A percentile compares a stretch with the other conserved stretches of the same genome.
These are phyloP conservation scores for Carnegiea gigantea DNA, from an alignment of 179 eudicot species.

Conservation along the genomic window DNA sequence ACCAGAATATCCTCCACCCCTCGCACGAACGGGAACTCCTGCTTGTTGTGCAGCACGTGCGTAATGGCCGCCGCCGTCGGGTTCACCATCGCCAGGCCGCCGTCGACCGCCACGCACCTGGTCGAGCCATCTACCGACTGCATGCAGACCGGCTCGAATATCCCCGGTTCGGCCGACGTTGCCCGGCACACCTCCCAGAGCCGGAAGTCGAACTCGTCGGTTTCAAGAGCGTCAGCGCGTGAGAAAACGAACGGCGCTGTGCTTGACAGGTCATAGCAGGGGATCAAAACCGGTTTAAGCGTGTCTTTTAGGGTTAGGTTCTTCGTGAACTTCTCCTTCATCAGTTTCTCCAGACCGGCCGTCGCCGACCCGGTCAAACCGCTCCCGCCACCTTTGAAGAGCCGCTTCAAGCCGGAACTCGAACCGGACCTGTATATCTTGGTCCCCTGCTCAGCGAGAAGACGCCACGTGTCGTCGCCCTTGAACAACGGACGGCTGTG, in stretches of 20 bases:
- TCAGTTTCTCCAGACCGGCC: constrained; percentile 47
- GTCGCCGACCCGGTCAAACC: constrained; percentile 26
- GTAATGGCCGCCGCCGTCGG: constrained; percentile 94
- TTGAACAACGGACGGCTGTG: constrained; percentile 53
- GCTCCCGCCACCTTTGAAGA: constrained; percentile 32
- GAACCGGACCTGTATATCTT: constrained; percentile 39
- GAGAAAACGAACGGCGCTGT: constrained; percentile 82
- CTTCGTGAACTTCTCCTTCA: constrained; percentile 56
- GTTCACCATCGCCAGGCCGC: constrained; percentile 75
- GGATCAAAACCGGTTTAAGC: constrained; percentile 75
- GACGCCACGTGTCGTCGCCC: constrained; percentile 88
- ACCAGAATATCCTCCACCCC: constrained; percentile 92
- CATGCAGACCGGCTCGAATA: constrained; percentile 62
- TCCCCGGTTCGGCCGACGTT: constrained; percentile 72
- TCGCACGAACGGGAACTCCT: constrained; percentile 88
- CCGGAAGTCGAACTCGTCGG: constrained; percentile 68
- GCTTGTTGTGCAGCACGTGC: constrained; percentile 90
- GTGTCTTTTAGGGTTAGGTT: constrained; percentile 71
- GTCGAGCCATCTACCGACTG: constrained; percentile 61
- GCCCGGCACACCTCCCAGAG: constrained; percentile 89
- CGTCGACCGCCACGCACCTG: constrained; percentile 71
- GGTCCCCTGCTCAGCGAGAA: constrained; percentile 63
- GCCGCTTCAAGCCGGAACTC: constrained; percentile 29
- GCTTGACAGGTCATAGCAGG: constrained; percentile 79
- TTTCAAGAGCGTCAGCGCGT: constrained; percentile 82